A percentile compares a stretch with the other conserved stretches of the same genome.
Evolutionary conservation across 2,329 filamentous ascomycete species (phyloP).

Genomic region (Ophiostoma sp.): DNA sequence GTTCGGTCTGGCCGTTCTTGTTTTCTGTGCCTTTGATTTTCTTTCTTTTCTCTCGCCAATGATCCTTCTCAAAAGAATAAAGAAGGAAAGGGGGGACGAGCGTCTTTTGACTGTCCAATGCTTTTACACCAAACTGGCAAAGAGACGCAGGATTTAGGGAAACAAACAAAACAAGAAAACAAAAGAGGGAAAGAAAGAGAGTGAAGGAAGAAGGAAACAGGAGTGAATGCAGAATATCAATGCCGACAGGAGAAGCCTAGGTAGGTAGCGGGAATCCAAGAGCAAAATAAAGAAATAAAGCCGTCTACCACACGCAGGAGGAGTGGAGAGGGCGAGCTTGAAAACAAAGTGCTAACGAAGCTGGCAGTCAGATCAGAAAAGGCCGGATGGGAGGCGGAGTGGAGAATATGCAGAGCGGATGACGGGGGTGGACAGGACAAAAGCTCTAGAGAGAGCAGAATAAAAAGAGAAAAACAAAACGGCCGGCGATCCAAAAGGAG

Average conservation of each 20-base stretch:
- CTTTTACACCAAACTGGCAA: not conserved
- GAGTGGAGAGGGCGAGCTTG: not conserved
- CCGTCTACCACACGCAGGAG: not conserved
- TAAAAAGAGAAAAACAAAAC: not conserved
- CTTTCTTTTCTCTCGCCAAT: constrained; percentile 1
- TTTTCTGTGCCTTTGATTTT: not conserved
- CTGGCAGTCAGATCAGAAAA: not conserved
- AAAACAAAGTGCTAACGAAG: constrained; percentile 4
- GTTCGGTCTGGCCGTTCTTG: too few species aligned
- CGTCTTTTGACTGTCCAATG: constrained; percentile 9
- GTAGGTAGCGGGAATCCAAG: not conserved
- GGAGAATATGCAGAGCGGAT: constrained; percentile 17
- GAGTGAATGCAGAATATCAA: constrained; percentile 14
- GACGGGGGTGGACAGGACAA: constrained; percentile 3
- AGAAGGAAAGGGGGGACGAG: not conserved
- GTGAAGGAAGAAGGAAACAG: not conserved
- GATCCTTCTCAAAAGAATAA: not conserved
- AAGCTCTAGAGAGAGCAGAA: not conserved
- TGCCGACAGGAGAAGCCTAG: not conserved
- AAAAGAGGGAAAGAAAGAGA: constrained; percentile 13
- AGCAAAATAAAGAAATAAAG: not conserved
- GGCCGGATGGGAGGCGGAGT: not conserved
- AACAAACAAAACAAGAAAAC: constrained; percentile 5
- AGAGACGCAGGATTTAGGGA: constrained; percentile 10
- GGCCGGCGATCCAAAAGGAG: not conserved